Percentiles rank a stretch among this genome's conserved stretches.
These are phyloP conservation scores for Podospora pseudocomata DNA, from an alignment of 495 filamentous ascomycete genomes.

Conservation along the genomic window DNA sequence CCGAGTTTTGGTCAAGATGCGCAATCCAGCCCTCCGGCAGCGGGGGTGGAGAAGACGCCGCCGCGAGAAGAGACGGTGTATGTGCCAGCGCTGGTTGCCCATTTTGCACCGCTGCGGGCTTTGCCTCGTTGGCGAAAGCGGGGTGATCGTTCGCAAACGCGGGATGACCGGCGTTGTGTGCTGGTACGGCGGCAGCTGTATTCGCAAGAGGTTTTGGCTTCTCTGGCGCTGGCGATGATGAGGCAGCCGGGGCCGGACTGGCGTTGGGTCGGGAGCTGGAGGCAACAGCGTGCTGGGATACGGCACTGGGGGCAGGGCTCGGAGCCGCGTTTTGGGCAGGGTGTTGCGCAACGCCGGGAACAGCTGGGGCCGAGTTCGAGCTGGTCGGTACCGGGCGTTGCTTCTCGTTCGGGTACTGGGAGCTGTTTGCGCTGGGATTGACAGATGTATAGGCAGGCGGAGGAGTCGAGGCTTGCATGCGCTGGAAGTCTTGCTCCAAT, in stretches of 20 bases:
- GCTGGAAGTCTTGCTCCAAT: conserved; percentile 81
- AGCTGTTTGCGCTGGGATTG: conserved; percentile 42
- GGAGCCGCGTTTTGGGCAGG: conserved; percentile 17
- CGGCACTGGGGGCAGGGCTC: conserved; percentile 24
- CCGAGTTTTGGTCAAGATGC: conserved; percentile 88
- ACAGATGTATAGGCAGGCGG: conserved; percentile 91
- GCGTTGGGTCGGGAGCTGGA: conserved; percentile 10
- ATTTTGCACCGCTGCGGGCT: conserved; percentile 38
- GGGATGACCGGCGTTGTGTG: conserved; percentile 41
- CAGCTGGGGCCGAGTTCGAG: conserved; percentile 36
- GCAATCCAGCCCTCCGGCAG: conserved; percentile 98
- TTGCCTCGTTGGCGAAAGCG: conserved; percentile 79
- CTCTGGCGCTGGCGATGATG: conserved; percentile 15
- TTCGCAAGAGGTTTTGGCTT: conserved; percentile 24
- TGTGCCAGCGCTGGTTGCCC: conserved; percentile 41
- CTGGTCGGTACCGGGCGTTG: conserved; percentile 43
- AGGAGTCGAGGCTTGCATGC: conserved; percentile 81
- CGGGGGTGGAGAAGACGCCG: conserved; percentile 80
- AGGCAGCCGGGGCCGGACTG: conserved; percentile 7
- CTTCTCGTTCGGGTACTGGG: conserved; percentile 77
- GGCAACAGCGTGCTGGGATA: conserved; percentile 4
- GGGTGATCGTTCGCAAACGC: conserved; percentile 79
- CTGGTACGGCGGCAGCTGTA: conserved; percentile 22
- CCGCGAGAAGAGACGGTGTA: conserved; percentile 50
- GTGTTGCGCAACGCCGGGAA: conserved; percentile 10